Evolutionary conservation across 805 yeast species (phyloP).

Genomic region (Kuraishia cidri): DNA sequence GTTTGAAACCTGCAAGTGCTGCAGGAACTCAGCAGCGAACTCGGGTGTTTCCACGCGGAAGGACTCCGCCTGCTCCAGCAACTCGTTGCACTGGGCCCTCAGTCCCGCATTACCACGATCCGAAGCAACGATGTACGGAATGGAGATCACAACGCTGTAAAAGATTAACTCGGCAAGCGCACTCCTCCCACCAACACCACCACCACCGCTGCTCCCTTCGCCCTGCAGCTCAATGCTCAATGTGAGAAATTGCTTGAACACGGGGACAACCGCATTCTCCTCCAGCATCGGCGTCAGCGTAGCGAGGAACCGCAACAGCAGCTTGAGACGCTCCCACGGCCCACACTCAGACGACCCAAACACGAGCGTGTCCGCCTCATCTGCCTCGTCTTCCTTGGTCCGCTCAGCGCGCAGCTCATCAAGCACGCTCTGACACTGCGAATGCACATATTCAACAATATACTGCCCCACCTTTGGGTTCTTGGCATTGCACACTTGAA

Average conservation of each 20-base stretch:
- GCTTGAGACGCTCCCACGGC: constrained; percentile 62
- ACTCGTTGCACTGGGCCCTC: constrained; percentile 25
- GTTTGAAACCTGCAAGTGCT: constrained; percentile 25
- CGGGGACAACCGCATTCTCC: constrained; percentile 26
- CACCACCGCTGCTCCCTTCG: constrained; percentile 8
- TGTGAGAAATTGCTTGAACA: constrained; percentile 45
- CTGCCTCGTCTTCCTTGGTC: constrained; percentile 5
- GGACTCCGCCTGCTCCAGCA: constrained; percentile 34
- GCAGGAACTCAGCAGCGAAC: constrained; percentile 8
- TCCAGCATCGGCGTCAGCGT: constrained; percentile 56
- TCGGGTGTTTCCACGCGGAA: constrained; percentile 14
- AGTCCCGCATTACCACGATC: constrained; percentile 16
- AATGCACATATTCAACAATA: constrained; percentile 61
- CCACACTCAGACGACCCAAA: constrained; percentile 33
- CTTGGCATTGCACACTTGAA: constrained; percentile 56
- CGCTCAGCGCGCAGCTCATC: constrained; percentile 15
- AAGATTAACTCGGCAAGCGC: constrained; percentile 63
- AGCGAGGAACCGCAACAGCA: constrained; percentile 62
- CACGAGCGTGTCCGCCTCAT: constrained; percentile 6
- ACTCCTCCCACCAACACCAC: constrained; percentile 33
- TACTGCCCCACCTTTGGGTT: constrained; percentile 60
- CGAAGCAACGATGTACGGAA: constrained; percentile 42
- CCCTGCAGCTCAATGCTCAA: constrained; percentile 49
- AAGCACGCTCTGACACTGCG: constrained; percentile 48
- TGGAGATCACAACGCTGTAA: constrained; percentile 47